These are phyloP conservation scores for Chytriomyces sp. DNA, from an alignment of 192 early-diverging fungal genomes.

Conservation along the genomic window DNA sequence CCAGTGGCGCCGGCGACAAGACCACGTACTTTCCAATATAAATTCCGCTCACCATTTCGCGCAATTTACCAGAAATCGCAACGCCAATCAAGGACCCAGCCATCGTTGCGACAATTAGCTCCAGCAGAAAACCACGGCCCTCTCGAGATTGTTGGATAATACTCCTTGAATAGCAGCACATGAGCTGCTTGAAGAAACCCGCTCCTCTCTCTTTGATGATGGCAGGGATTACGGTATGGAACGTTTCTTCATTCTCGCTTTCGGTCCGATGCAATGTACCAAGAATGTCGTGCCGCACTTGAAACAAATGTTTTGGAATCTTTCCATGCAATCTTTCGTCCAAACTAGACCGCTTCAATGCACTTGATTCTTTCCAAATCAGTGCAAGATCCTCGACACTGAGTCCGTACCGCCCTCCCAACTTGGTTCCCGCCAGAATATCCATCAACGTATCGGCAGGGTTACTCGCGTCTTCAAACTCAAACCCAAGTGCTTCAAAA, in stretches of 20 bases:
- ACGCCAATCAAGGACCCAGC: conserved; percentile 49
- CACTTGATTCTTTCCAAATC: too few species aligned
- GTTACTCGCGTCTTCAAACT: conserved; percentile 34
- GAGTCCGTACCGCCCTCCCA: neutral
- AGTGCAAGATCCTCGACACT: too few species aligned
- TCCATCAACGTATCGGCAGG: conserved; percentile 60
- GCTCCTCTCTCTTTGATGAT: conserved; percentile 39
- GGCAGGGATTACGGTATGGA: conserved; percentile 27
- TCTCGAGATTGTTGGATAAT: conserved; percentile 46
- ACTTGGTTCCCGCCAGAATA: conserved; percentile 41
- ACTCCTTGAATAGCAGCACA: conserved; percentile 41
- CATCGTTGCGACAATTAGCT: conserved; percentile 49
- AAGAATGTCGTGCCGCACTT: neutral
- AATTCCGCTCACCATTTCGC: conserved; percentile 33
- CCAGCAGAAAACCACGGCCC: conserved; percentile 38
- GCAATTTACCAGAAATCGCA: conserved; percentile 25
- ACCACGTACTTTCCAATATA: conserved; percentile 29
- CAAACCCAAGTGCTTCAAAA: conserved; percentile 46
- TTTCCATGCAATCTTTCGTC: too few species aligned
- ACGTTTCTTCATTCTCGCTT: neutral
- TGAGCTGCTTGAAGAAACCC: conserved; percentile 40
- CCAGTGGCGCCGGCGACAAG: conserved; percentile 36
- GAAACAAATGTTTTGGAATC: neutral
- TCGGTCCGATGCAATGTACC: too few species aligned
- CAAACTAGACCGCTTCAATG: too few species aligned